phyloP scores from a whole-genome alignment of 768 basidiomycete genomes.

The Russula sp. region DNA sequence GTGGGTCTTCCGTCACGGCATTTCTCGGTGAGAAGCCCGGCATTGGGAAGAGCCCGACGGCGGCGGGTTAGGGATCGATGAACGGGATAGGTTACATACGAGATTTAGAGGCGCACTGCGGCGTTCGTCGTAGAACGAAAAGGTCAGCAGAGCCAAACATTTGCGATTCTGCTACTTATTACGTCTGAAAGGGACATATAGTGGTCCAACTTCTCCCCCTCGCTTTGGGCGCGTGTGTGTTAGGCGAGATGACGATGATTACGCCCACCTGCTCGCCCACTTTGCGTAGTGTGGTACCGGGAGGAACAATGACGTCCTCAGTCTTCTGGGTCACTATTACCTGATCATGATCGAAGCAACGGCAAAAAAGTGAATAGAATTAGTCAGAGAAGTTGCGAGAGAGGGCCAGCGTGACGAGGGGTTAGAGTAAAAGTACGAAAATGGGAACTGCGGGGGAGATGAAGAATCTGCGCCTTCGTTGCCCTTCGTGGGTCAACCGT shows the following conservation, averaged over 20 bases:
- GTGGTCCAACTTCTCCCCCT: too few relatives aligned
- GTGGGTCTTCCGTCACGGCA: too few relatives aligned
- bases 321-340: neutral
- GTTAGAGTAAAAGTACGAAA: neutral
- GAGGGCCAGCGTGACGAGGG: neutral
- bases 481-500: neutral
- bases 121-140: neutral
- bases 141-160: neutral
- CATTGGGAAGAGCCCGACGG: too few relatives aligned
- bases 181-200: neutral
- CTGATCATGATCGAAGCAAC: constrained; percentile 6
- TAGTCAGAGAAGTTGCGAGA: neutral
- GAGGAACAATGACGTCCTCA: constrained; percentile 2
- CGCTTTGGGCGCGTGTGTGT: neutral
- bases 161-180: neutral
- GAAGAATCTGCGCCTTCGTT: neutral
- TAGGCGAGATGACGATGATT: constrained; percentile 6
- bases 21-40: too few relatives aligned
- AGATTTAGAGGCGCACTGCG: neutral
- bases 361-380: neutral
- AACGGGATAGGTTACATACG: too few relatives aligned
- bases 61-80: neutral
- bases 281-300: neutral
- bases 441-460: too few relatives aligned
- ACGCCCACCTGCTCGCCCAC: neutral